Evolutionary conservation across 2,329 filamentous ascomycete species (phyloP).

Genomic region (Microdochium bolleyi): DNA sequence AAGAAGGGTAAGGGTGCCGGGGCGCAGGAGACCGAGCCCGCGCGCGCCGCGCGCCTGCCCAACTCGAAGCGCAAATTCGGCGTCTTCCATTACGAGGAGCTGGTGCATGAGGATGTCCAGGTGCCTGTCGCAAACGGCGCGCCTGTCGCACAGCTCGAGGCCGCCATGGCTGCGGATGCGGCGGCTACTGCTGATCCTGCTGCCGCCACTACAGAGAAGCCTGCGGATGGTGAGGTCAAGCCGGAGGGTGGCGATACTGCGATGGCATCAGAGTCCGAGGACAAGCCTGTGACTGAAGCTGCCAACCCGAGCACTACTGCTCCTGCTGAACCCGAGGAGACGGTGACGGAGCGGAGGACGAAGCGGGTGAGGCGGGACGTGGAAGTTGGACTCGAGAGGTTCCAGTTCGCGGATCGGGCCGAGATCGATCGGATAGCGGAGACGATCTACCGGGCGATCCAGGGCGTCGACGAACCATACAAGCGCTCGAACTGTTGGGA

Average conservation of each 20-base stretch:
- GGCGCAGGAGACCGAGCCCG: slow-evolving; percentile 41
- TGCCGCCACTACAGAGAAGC: slow-evolving; percentile 9
- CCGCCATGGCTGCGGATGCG: slow-evolving; percentile 1
- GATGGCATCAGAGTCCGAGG: slow-evolving; percentile 4
- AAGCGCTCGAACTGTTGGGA: slow-evolving; percentile 89
- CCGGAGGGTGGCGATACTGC: slow-evolving; percentile 8
- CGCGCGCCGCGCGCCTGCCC: slow-evolving; percentile 53
- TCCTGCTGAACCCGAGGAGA: slow-evolving; percentile 18
- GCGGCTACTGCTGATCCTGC: slow-evolving; percentile 5
- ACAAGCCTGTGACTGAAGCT: slow-evolving; percentile 1
- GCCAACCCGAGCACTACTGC: slow-evolving; percentile 13
- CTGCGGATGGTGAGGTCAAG: slow-evolving; percentile 6
- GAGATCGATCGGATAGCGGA: slow-evolving; percentile 80
- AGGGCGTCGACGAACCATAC: slow-evolving; percentile 74
- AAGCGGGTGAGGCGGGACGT: slow-evolving; percentile 57
- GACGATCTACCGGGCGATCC: slow-evolving; percentile 75
- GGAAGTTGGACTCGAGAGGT: slow-evolving; percentile 71
- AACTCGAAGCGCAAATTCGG: slow-evolving; percentile 66
- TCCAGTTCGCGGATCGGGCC: slow-evolving; percentile 57
- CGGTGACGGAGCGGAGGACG: slow-evolving; percentile 33
- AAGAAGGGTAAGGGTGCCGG: slow-evolving; percentile 52
- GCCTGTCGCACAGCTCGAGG: slow-evolving; percentile 6
- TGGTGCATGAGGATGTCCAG: slow-evolving; percentile 45
- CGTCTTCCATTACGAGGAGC: slow-evolving; percentile 67
- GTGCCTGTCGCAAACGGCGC: slow-evolving; percentile 21